Percentiles rank a stretch among this genome's conserved stretches.
These are phyloP conservation scores for Tylopilus felleus DNA, from an alignment of 768 basidiomycete genomes.

Conservation along the genomic window DNA sequence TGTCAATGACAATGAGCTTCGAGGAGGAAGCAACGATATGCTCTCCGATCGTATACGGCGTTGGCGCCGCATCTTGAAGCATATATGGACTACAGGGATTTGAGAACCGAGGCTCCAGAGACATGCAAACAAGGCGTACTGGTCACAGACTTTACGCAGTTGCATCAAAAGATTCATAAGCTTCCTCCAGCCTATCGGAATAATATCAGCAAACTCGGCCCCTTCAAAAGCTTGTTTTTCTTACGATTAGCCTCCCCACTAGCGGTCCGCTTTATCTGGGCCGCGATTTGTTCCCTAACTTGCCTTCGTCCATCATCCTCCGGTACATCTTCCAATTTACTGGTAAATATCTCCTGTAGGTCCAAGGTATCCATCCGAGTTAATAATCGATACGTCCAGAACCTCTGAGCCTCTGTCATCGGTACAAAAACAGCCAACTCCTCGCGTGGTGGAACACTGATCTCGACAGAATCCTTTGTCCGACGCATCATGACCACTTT, in stretches of 20 bases:
- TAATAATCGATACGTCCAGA: slow-evolving; percentile 58
- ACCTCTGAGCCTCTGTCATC: slow-evolving; percentile 55
- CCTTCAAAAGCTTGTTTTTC: not conserved
- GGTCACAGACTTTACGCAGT: slow-evolving; percentile 67
- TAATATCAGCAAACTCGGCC: not conserved
- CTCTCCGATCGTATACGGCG: slow-evolving; percentile 49
- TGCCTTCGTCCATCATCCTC: slow-evolving; percentile 38
- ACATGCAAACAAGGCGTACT: slow-evolving; percentile 36
- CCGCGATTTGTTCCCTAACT: slow-evolving; percentile 38
- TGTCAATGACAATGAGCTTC: slow-evolving; percentile 57
- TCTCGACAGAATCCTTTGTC: slow-evolving; percentile 51
- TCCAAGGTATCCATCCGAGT: slow-evolving; percentile 50
- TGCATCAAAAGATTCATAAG: slow-evolving; percentile 72
- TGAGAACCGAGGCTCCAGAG: slow-evolving; percentile 1
- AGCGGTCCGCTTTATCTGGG: slow-evolving; percentile 35
- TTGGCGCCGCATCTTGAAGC: slow-evolving; percentile 46
- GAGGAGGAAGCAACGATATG: slow-evolving; percentile 55
- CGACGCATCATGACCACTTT: slow-evolving; percentile 55
- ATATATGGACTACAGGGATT: slow-evolving; percentile 45
- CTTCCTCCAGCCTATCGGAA: slow-evolving; percentile 46
- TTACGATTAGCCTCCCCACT: slow-evolving; percentile 32
- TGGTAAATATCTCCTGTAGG: slow-evolving; percentile 46
- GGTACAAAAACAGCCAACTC: slow-evolving; percentile 57
- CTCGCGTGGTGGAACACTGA: slow-evolving; percentile 52
- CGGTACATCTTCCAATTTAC: slow-evolving; percentile 24